Conservation (phyloP, 2,329 filamentous ascomycete genomes). For the Cladophialophora exuberans region DNA sequence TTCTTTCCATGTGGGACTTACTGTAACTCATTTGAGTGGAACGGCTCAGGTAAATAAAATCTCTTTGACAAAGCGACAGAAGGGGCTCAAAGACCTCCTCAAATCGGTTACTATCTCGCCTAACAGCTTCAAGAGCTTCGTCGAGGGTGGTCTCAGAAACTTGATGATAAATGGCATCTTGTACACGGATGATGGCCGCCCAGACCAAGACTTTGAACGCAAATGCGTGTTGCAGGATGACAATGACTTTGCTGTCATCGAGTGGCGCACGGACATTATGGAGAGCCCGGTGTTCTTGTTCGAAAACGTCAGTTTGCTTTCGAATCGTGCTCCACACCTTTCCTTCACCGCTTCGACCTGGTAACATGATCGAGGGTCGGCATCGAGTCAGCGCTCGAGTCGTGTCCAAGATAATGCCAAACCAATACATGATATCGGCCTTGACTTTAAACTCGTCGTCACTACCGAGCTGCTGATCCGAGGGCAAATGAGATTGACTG, state of each 20-base stretch:
- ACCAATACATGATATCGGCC: conserved; percentile 4
- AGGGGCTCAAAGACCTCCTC: conserved; percentile 10
- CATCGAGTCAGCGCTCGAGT: conserved; percentile 5
- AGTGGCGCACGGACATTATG: neutral
- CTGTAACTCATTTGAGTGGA: conserved; percentile 9
- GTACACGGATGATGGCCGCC: conserved; percentile 10
- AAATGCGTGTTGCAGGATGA: conserved; percentile 12
- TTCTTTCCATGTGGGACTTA: no score
- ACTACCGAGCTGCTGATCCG: neutral
- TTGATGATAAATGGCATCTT: conserved; percentile 9
- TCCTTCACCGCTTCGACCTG: neutral
- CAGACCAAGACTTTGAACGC: conserved; percentile 2
- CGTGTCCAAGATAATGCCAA: conserved; percentile 10
- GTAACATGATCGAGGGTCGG: conserved; percentile 3
- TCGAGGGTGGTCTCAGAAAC: neutral
- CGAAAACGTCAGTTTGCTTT: neutral
- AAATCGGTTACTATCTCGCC: conserved; percentile 6
- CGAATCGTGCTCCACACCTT: conserved; percentile 3
- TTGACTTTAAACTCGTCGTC: neutral
- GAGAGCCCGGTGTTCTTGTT: neutral
- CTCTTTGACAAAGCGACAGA: conserved; percentile 5
- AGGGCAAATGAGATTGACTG: neutral
- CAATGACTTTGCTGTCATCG: neutral
- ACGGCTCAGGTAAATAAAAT: conserved; percentile 5
- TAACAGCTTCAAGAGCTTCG: conserved; percentile 3